Conservation (phyloP, 768 basidiomycete genomes). For the Psilocybe tampanensis region DNA sequence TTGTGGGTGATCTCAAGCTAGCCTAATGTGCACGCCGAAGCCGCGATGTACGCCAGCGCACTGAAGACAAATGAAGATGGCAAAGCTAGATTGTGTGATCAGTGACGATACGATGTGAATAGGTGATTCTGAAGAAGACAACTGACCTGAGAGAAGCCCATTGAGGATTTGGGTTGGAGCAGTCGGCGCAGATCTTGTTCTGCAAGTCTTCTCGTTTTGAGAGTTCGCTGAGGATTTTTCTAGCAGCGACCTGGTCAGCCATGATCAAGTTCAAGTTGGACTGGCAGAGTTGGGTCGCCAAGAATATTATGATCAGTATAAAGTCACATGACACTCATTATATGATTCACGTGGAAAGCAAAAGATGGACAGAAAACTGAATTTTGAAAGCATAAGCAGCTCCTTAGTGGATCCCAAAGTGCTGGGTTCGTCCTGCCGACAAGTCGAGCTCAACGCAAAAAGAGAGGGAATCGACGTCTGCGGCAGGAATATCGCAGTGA, state of each 20-base stretch:
- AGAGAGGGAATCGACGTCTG: not conserved
- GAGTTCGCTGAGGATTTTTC: constrained; percentile 74
- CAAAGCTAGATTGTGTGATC: constrained; percentile 52
- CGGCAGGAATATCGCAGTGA: not conserved
- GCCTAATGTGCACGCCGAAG: constrained; percentile 94
- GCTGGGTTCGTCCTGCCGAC: constrained; percentile 5
- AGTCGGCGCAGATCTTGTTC: constrained; percentile 84
- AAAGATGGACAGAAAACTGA: too few relatives aligned
- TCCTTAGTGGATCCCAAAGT: constrained; percentile 8
- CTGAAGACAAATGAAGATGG: constrained; percentile 90
- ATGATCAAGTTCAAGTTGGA: constrained; percentile 32
- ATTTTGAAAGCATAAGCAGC: not conserved
- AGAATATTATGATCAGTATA: not conserved
- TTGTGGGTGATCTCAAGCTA: constrained; percentile 23
- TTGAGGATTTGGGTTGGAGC: constrained; percentile 88
- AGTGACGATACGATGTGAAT: constrained; percentile 18
- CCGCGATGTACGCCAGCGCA: constrained; percentile 84
- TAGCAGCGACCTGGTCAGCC: constrained; percentile 67
- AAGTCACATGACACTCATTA: not conserved
- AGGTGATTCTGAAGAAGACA: not conserved
- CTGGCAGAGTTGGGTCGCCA: not conserved
- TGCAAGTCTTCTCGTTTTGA: constrained; percentile 68
- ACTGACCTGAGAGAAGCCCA: constrained; percentile 86
- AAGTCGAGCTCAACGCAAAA: not conserved
- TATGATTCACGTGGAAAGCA: constrained; percentile 2